Conservation (phyloP, 345 rosid species). For the Geranium brycei region DNA sequence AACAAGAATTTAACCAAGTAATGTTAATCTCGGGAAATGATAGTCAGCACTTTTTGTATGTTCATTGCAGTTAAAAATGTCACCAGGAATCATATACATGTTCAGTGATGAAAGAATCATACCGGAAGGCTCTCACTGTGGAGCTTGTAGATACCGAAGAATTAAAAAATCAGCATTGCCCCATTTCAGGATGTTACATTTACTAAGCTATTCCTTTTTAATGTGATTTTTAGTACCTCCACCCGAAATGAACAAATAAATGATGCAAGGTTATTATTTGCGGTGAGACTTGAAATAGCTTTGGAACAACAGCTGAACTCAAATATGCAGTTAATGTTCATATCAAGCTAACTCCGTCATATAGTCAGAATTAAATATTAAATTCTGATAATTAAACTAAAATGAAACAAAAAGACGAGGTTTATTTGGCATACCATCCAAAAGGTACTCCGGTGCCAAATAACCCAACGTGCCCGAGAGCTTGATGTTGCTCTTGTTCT, state of each 20-base stretch:
- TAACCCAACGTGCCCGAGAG: slow-evolving; percentile 96
- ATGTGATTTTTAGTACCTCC: no score
- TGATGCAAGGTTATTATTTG: no score
- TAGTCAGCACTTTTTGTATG: no score
- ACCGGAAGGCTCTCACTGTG: not conserved
- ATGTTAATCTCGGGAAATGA: no score
- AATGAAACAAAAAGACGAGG: not conserved
- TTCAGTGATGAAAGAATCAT: not conserved
- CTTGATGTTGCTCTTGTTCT: slow-evolving; percentile 58
- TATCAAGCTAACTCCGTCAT: not conserved
- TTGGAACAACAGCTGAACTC: not conserved
- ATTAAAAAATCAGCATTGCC: not conserved
- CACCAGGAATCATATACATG: not conserved
- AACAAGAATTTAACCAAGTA: not conserved
- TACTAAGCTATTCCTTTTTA: no score
- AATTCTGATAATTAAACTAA: not conserved
- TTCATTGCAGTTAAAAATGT: no score
- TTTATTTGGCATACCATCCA: slow-evolving; percentile 49
- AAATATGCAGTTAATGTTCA: not conserved
- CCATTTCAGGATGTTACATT: not conserved
- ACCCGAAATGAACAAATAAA: no score
- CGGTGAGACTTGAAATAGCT: not conserved
- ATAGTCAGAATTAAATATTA: not conserved
- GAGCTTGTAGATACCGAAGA: not conserved
- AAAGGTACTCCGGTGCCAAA: slow-evolving; percentile 87